phyloP scores from a whole-genome alignment of 805 yeast species.

The Wickerhamomyces silvicola region DNA sequence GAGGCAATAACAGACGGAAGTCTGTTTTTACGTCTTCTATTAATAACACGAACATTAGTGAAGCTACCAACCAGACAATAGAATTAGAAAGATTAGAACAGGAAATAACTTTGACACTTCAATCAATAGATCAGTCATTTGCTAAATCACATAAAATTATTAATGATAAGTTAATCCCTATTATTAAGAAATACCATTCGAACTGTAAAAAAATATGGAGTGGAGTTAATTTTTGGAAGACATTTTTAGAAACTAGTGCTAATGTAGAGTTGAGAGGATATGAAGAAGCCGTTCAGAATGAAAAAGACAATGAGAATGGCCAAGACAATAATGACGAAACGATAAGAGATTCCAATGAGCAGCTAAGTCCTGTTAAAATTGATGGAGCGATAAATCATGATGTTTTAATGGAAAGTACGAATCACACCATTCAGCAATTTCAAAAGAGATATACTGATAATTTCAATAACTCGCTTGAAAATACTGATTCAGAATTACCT shows the following conservation, averaged over 20 bases:
- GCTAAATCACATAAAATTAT: slow-evolving; percentile 62
- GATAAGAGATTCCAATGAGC: slow-evolving; percentile 18
- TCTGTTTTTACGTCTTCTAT: slow-evolving; percentile 18
- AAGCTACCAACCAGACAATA: slow-evolving; percentile 19
- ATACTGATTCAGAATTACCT: not conserved
- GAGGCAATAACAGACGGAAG: slow-evolving; percentile 17
- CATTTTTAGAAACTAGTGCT: slow-evolving; percentile 70
- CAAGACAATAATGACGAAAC: slow-evolving; percentile 3
- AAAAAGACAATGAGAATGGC: slow-evolving; percentile 1
- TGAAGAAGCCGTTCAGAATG: slow-evolving; percentile 31
- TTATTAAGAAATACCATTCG: slow-evolving; percentile 51
- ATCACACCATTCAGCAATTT: slow-evolving; percentile 13
- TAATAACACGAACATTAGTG: slow-evolving; percentile 11
- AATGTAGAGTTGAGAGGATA: slow-evolving; percentile 53
- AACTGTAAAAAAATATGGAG: slow-evolving; percentile 58
- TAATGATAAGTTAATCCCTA: slow-evolving; percentile 62
- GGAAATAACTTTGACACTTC: slow-evolving; percentile 68
- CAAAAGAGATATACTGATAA: slow-evolving; percentile 12
- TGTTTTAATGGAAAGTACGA: slow-evolving; percentile 18
- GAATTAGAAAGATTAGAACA: slow-evolving; percentile 66
- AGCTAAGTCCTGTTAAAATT: slow-evolving; percentile 22
- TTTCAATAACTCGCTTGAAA: slow-evolving; percentile 1
- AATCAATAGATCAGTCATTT: slow-evolving; percentile 71
- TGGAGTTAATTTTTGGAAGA: slow-evolving; percentile 69
- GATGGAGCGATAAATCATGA: slow-evolving; percentile 7